These are phyloP conservation scores for Verticillium longisporum DNA, from an alignment of 2,329 filamentous ascomycete genomes.

Conservation along the genomic window DNA sequence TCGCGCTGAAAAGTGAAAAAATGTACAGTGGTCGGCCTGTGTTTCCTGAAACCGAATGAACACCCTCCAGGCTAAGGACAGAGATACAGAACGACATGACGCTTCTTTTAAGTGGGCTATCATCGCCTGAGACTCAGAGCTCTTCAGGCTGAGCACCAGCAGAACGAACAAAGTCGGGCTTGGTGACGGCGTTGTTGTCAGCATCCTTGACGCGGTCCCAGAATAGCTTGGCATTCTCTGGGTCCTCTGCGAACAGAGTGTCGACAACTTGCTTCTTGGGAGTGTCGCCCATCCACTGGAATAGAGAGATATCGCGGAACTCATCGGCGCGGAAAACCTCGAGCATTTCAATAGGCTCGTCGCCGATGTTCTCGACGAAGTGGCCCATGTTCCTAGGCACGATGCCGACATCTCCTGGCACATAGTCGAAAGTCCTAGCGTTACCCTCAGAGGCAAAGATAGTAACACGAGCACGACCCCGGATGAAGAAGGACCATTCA, in stretches of 20 bases:
- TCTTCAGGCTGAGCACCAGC: background rate
- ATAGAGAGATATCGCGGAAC: constrained; percentile 69
- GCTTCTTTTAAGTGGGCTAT: background rate
- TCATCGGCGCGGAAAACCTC: constrained; percentile 68
- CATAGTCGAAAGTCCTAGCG: constrained; percentile 70
- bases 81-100: background rate
- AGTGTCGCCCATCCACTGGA: constrained; percentile 71
- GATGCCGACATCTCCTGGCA: constrained; percentile 68
- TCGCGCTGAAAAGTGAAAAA: no score
- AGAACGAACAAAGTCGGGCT: constrained; percentile 6
- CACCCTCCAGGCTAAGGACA: background rate
- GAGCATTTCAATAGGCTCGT: constrained; percentile 69
- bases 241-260: constrained; percentile 57
- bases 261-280: constrained; percentile 60
- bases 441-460: constrained; percentile 64
- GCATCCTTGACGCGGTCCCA: constrained; percentile 55
- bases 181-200: constrained; percentile 48
- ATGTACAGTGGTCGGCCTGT: background rate
- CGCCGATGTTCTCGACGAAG: constrained; percentile 74
- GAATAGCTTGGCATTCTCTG: constrained; percentile 55
- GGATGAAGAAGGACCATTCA: constrained; percentile 76
- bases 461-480: constrained; percentile 64
- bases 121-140: background rate
- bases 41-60: background rate
- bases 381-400: constrained; percentile 73